Percentiles rank a stretch among this genome's conserved stretches.
Conservation (phyloP, 768 basidiomycete genomes). For the Rhizopogon sp. region DNA sequence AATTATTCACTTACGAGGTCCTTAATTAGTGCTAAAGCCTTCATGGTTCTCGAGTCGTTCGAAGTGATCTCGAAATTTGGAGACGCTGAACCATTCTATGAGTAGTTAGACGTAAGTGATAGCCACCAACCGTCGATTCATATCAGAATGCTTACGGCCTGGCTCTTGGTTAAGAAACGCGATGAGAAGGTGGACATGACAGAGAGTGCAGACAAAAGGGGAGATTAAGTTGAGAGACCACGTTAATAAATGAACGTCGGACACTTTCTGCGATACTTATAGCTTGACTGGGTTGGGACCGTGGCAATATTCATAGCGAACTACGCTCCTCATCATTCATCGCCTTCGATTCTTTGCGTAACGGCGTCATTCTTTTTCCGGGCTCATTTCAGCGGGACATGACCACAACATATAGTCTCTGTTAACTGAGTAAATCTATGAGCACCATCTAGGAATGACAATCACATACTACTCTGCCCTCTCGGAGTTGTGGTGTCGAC, state of each 20-base stretch:
- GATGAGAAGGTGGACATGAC: neutral
- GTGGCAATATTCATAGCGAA: neutral
- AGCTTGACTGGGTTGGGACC: neutral
- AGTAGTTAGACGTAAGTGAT: neutral
- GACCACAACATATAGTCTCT: no score
- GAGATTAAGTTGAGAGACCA: no score
- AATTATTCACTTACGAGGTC: slow-evolving; percentile 16
- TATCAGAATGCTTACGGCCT: slow-evolving; percentile 15
- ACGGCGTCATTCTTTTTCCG: no score
- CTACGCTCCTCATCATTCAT: no score
- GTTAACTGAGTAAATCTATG: no score
- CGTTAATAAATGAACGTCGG: neutral
- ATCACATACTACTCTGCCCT: no score
- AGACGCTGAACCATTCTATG: slow-evolving; percentile 1
- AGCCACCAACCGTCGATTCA: neutral
- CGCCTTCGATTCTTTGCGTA: no score
- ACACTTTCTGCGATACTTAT: neutral
- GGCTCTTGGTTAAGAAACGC: slow-evolving; percentile 17
- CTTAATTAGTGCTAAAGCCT: slow-evolving; percentile 22
- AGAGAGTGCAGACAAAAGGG: neutral
- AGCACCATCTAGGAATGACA: no score
- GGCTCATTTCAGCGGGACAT: no score
- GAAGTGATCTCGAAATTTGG: slow-evolving; percentile 10
- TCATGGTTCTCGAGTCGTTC: slow-evolving; percentile 14
- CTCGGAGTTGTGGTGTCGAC: no score